Evolutionary conservation across 495 filamentous ascomycete species (phyloP), one percentile per base, ranked within the genome.

Genomic region (Wilcoxina mikolae): DNA sequence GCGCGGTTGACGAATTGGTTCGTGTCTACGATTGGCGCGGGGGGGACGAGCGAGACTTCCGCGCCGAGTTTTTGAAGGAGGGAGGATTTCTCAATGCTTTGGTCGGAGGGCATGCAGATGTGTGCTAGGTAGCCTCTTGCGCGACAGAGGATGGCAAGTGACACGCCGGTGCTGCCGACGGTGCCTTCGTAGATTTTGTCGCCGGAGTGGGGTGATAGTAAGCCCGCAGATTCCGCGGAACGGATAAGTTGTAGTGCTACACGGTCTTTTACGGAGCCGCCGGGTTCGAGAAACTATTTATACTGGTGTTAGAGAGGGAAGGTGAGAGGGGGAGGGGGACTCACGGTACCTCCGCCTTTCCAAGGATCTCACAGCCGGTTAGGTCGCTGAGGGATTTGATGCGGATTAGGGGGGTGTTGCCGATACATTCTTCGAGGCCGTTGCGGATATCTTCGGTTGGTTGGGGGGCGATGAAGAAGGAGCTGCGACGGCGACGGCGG

Each of bases 111-210:
- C 87, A 99, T 94, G 73, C 86, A 94, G 78, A 99, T 99, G 67
- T 96, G 83, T 4, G 88, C 87, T 38, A 83, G 74, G 67, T 95
- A 96, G 17, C 93, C 93, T 59, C 81, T 78, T 18, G 91, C 90
- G 57, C 88, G 76, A 33, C 85, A 87, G 44, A 99, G 74, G 2
- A 84, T 82, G 2, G 93, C 93, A 20, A 99, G 74, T 3, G 91
- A 95, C 56, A 98, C 95, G 3, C 90, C 89, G 0, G 87, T 94
- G 51, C 83, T 88, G 52, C 91, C 91, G 11, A 94, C 90, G 4
- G 93, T 99, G 45, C 93, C 91, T 71, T 99, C 91, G 70, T 96
- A 99, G 61, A 99, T 84, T 20, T 81, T 87, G 64, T 96, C 93
- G 53, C 89, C 90, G 22, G 82, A 80, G 61, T 83, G 71, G 0